Percentiles rank a stretch among this genome's conserved stretches.
phyloP scores from a whole-genome alignment of 257 asterid genomes.

The Parsonsia alboflavescens region DNA sequence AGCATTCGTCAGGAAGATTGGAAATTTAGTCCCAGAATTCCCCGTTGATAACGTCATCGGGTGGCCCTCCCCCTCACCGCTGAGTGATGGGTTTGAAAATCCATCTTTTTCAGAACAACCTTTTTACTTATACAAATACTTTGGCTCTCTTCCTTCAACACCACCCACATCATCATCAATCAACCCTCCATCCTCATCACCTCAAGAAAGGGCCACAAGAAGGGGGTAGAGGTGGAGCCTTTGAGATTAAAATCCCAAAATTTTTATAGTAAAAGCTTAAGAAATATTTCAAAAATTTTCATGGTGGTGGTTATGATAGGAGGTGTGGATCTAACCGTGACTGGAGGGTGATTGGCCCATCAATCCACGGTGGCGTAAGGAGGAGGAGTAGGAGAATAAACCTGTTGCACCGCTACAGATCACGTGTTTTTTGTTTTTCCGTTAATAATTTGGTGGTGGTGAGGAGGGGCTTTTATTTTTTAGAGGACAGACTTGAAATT shows the following conservation, averaged over 20 bases:
- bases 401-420: conserved; percentile 3
- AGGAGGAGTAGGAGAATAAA: not conserved
- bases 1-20: conserved; percentile 71
- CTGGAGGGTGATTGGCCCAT: conserved; percentile 74
- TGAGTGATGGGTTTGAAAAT: conserved; percentile 6
- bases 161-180: conserved; percentile 7
- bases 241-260: not conserved
- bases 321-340: conserved; percentile 26
- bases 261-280: not conserved
- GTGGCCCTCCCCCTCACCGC: conserved; percentile 6
- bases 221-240: not conserved
- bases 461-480: no score
- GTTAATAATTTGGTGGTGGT: not conserved
- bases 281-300: not conserved
- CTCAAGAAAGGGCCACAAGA: conserved; percentile 1
- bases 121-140: conserved; percentile 10
- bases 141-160: conserved; percentile 4
- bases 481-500: conserved; percentile 27
- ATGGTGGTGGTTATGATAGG: conserved; percentile 21
- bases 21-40: conserved; percentile 30
- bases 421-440: not conserved
- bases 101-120: conserved; percentile 4
- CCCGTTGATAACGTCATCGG: conserved; percentile 17
- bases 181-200: not conserved
- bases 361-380: conserved; percentile 23